Evolutionary conservation across 139 green algal genomes (phyloP), one percentile per base, ranked within the genome.

Genomic region (Chlorella sorokiniana): DNA sequence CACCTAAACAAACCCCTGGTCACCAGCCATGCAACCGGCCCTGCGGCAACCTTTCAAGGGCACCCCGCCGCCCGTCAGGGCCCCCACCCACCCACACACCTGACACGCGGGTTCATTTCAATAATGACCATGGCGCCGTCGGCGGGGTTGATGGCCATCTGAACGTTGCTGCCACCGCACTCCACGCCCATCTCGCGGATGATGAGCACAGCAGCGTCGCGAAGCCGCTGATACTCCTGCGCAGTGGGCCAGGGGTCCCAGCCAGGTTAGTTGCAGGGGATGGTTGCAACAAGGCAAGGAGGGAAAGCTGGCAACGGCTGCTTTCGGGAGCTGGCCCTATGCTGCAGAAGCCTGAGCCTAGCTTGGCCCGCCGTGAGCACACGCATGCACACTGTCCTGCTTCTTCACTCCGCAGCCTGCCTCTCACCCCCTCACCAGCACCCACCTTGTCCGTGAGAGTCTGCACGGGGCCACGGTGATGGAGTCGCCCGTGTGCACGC

Each of bases 51-150:
- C 48, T 25, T 25, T 16, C 48, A 59, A 11, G 14, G 16, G 48
- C 16, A 59, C 48, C 48, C 48, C 6, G 56, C 56, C 16, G 56
- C 56, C 29, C n/a, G 18, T 31, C 6, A 65, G 6, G 18, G 16
- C 56, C 56, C 29, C 56, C 16, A 65, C n/a, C 35, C 37, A 72
- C 35, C 41, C 41, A 38, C 69, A 20, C 74, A 80, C 78, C 84
- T 94, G 52, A 99, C 97, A 72, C 97, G 94, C 1, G 97, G 97
- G 90, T 99, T 99, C 97, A 99, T 99, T 91, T 99, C 97, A 76
- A 99, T 99, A 90, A 99, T 97, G 91, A 76, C 93, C 95, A 86
- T 96, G 87, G 92, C 88, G 37, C 90, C 91, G 59, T 94, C 79
- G 18, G 83, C 89, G 35, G 96, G 96, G 88, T 99, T 98, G 88